A percentile compares a stretch with the other conserved stretches of the same genome.
phyloP scores from a whole-genome alignment of 2,329 filamentous ascomycete genomes.

The Fusarium piperis region DNA sequence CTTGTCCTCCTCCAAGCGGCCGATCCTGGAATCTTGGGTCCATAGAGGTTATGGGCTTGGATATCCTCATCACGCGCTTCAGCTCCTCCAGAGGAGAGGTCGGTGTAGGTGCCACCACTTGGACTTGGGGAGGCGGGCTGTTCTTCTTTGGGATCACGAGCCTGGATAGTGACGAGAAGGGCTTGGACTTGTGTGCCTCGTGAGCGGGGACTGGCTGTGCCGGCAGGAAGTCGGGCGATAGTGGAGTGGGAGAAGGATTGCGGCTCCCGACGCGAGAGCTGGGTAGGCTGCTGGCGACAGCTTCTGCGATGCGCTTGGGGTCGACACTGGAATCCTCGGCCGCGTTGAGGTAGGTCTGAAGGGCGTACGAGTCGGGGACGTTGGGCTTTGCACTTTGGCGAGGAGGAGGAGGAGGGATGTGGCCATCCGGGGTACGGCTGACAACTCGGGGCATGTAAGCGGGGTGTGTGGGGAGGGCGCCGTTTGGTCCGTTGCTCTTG shows the following conservation, averaged over 20 bases:
- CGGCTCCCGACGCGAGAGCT: conserved; percentile 12
- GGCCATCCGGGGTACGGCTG: background rate
- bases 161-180: too few species aligned
- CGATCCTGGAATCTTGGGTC: conserved; percentile 23
- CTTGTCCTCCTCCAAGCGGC: conserved; percentile 10
- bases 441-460: conserved; percentile 27
- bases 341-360: conserved; percentile 48
- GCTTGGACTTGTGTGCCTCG: too few species aligned
- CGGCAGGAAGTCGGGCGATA: conserved; percentile 1
- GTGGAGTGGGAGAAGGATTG: conserved; percentile 11
- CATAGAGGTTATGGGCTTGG: conserved; percentile 23
- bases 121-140: background rate
- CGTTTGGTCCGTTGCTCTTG: conserved; percentile 9
- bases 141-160: too few species aligned
- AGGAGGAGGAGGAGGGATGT: too few species aligned
- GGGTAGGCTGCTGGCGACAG: background rate
- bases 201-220: too few species aligned
- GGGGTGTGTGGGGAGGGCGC: conserved; percentile 15
- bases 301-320: background rate
- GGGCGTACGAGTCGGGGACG: conserved; percentile 46
- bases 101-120: background rate
- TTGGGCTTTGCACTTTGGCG: background rate
- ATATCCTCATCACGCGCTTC: conserved; percentile 14
- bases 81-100: background rate
- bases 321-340: conserved; percentile 24